Evolutionary conservation across 2,329 filamentous ascomycete genomes (phyloP), one percentile per base, ranked within the genome.

Genomic region (Escovopsis weberi): DNA sequence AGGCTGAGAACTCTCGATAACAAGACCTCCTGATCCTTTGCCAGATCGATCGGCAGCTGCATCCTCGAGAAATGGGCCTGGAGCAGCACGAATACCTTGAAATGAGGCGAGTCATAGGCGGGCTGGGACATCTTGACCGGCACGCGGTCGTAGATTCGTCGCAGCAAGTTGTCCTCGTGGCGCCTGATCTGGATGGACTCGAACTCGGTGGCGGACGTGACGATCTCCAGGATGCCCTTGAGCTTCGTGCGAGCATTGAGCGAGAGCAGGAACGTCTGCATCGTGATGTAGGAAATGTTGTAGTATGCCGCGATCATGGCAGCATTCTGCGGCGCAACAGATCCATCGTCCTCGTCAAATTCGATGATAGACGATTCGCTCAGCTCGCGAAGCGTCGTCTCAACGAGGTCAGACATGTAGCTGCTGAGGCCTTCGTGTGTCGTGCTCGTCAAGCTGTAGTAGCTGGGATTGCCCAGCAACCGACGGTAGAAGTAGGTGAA

Each of bases 251-350:
- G 82, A 36, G 79, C 79, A 43, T 78, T 88, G 38, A 98, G 73
- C 12, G 91, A 98, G 43, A 98, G 71, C 41, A 98, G 70, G 71
- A 98, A 89, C 0, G 91, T 98, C 65, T 98, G 89, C 88, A 98
- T 98, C 3, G 91, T 98, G 60, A 94, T 85, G 66, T 95, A 96
- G 6, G 89, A 95, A 56, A 98, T 94, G 63, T 95, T 96, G 73
- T 98, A 98, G 70, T 98, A 96, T 1, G 91, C 87, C 9, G 85
- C 87, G 56, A 98, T 96, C 85, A 95, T 95, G 51, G 91, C 91
- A 2, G 89, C 84, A 60, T 98, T 96, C 54, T 94, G 76, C 12
- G 91, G 88, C 15, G 83, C 75, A 37, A 96, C 81, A 1, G 80
- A 80, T 53, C 94, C 89, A 57, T 96, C 89, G 40, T 93, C 87